A percentile compares a stretch with the other conserved stretches of the same genome.
phyloP scores from a whole-genome alignment of 371 early-diverging fungal species.

The Mortierella sp. region DNA sequence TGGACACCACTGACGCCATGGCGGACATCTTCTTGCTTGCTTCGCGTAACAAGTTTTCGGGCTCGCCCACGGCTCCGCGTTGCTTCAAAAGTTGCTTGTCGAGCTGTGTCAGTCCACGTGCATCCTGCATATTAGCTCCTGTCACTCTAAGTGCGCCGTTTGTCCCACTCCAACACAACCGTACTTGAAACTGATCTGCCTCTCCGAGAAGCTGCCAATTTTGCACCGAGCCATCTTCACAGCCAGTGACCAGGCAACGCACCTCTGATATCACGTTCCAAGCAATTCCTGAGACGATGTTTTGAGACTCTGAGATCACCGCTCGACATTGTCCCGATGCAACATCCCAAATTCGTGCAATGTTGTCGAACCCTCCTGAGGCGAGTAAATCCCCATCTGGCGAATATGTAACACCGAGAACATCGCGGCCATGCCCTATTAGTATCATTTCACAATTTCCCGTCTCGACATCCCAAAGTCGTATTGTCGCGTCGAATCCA shows the following conservation, averaged over 20 bases:
- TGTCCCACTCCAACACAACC: neutral
- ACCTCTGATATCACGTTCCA: neutral
- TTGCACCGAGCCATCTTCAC: neutral
- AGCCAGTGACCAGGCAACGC: neutral
- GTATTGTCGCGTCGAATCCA: neutral
- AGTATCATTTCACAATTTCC: neutral
- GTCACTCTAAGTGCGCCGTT: neutral
- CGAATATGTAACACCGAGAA: neutral
- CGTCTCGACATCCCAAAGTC: neutral
- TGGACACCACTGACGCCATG: too few species aligned
- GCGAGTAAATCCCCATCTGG: constrained; percentile 5
- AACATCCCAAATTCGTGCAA: constrained; percentile 14
- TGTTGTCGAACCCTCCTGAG: constrained; percentile 4
- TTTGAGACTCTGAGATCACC: neutral
- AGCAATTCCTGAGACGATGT: neutral
- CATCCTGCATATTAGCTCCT: neutral
- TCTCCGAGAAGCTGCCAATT: neutral
- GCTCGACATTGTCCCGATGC: neutral
- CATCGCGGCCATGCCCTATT: neutral
- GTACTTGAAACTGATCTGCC: neutral
- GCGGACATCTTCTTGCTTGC: too few species aligned
- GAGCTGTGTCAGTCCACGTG: neutral
- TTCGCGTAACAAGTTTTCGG: too few species aligned
- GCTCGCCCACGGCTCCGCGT: neutral
- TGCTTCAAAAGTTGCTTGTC: neutral